Evolutionary conservation across 768 basidiomycete species (phyloP), one percentile per base, ranked within the genome.

Genomic region (Auriscalpium orientale): DNA sequence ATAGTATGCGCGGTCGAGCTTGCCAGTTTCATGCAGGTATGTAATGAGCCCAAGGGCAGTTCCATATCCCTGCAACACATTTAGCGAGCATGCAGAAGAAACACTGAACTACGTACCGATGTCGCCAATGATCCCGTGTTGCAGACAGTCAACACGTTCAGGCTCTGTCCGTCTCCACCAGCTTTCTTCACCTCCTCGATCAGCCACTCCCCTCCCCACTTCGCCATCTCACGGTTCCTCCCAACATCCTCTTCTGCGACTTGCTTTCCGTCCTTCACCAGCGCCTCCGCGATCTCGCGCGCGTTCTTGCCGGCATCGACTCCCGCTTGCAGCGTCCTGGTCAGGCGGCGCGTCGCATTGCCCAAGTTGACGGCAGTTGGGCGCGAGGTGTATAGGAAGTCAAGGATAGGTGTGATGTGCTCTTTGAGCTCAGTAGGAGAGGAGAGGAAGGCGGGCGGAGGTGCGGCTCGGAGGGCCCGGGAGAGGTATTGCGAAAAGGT

Each of bases 41-140:
- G 93, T 95, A 67, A 98, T 95, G 61, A 97, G 76, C 21, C 95
- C 95, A 11, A 98, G 74, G 2, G 95, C 95, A 1, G 95, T 98
- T 15, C 95, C 95, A 70, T 97, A 95, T 20, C 94, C 95, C 93
- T 95, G 62, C n/a, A 38, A 54, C 36, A 35, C 45, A 47, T 45
- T 45, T 56, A 43, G 15, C 40, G 18, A 6, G 51, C 22, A 34
- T 46, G 48, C 46, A n/a, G 18, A 11, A 55, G 35, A 36, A 54
- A 53, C 22, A 28, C 18, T 20, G 28, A 12, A 6, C 10, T 16
- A 61, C 85, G 54, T 62, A 93, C 93, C 34, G 93, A 95, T 10
- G 94, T 97, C 1, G 95, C 95, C 60, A 98, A 78, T 21, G 89
- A 91, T 4, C 95, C 95, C n/a, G 95, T 98, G 69, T 98, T 98